phyloP scores from a whole-genome alignment of 2,329 filamentous ascomycete species.

The Sporothrix humicola region DNA sequence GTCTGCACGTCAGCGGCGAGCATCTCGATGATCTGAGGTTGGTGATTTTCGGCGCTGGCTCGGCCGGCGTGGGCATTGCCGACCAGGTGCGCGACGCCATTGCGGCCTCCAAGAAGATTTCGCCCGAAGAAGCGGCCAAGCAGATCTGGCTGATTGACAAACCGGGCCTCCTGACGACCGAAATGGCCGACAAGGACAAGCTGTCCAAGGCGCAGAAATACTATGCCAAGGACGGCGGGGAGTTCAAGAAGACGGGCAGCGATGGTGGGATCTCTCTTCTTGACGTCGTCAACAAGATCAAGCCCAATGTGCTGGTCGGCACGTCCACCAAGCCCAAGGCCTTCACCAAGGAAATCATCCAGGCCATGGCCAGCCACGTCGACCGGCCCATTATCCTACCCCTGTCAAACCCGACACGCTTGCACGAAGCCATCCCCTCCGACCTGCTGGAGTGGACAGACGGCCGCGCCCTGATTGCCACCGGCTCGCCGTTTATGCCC shows the following conservation, averaged over 20 bases:
- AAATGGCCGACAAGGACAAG: conserved; percentile 45
- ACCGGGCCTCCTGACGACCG: conserved; percentile 72
- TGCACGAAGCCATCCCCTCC: conserved; percentile 80
- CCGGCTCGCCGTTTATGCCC: conserved; percentile 80
- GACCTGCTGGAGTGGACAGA: conserved; percentile 80
- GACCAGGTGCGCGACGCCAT: conserved; percentile 85
- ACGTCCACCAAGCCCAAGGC: conserved; percentile 78
- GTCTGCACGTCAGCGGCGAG: conserved; percentile 69
- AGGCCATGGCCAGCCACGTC: conserved; percentile 76
- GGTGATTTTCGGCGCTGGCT: conserved; percentile 79
- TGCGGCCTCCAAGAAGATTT: conserved; percentile 67
- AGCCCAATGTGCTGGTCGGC: conserved; percentile 81
- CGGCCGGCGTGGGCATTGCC: conserved; percentile 83
- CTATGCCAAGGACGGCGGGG: conserved; percentile 68
- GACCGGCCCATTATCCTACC: conserved; percentile 79
- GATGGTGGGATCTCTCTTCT: conserved; percentile 52
- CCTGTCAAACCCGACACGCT: conserved; percentile 80
- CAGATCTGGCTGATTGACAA: conserved; percentile 89
- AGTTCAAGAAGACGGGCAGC: conserved; percentile 56
- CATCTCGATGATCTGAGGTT: conserved; percentile 72
- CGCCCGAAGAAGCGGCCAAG: conserved; percentile 73
- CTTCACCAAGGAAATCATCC: conserved; percentile 76
- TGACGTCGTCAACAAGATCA: conserved; percentile 70
- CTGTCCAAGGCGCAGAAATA: conserved; percentile 67
- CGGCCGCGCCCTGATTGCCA: conserved; percentile 78